Base-by-base conservation (phyloP, 352 stramenopile species). In the Halophytophthora polymorphica region DNA sequence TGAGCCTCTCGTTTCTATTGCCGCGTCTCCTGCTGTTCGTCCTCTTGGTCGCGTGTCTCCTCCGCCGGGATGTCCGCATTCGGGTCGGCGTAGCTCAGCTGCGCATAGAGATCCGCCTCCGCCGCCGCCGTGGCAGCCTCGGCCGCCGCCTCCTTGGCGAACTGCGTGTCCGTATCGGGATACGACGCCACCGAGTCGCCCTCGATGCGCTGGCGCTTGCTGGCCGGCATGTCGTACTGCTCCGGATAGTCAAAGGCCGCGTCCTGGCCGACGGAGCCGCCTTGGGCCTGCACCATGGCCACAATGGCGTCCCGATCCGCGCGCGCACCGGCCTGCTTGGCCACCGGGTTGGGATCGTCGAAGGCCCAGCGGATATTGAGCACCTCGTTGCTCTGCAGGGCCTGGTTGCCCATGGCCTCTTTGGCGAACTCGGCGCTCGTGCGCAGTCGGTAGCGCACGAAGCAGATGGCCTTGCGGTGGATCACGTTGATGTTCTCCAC, bases 401-500 rank as follows among this genome's bases (percentile, higher is more conserved):
- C 50, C 59, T 98, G 92, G 57, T 96, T 96, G 6, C 50, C 61
- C 93, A 98, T 97, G 12, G 93, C 92, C 56, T 92, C 81, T 50
- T 90, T 91, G 11, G 81, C 81, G 50, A 93, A 93, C 58, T 92
- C 81, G 43, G 72, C 90, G 58, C 66, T 93, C 25, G 73, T 85
- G 29, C 81, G 76, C 51, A 91, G 76, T 40, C 83, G 79, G 51
- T 78, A 97, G 21, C 92, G 66, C 36, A 97, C 86, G 48, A 98
- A 98, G 40, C 77, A 77, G 56, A 97, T 96, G 15, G 78, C 87
- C 47, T 97, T 71, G n/a, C 92, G 72, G 43, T 90, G 76, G 46
- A 98, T 92, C 18, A 98, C 80, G 71, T 98, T 98, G 48, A 98
- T 78, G 54, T 86, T 91, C 63, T 98, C 93, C 8, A 97, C 80